These are phyloP conservation scores for Chalciporus piperatoides DNA, from an alignment of 1,284 basidiomycete species.

Conservation along the genomic window DNA sequence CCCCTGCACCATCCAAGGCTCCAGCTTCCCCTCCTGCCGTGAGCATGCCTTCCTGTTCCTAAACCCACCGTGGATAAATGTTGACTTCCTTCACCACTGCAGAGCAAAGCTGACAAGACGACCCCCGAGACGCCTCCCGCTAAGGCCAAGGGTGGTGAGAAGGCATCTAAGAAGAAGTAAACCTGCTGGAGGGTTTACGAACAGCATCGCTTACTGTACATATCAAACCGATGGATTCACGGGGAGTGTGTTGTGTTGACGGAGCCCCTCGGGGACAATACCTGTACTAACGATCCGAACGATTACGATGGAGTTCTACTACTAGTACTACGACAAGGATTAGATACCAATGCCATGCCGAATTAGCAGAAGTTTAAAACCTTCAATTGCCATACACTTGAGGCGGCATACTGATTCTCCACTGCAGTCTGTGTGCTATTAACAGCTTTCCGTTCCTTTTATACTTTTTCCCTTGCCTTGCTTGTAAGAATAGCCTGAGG, in stretches of 20 bases:
- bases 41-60: neutral
- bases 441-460: too few species aligned
- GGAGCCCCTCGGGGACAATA: neutral
- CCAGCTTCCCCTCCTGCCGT: conserved; percentile 22
- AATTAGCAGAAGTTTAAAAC: neutral
- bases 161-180: conserved; percentile 33
- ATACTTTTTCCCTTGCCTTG: too few species aligned
- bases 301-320: neutral
- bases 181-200: neutral
- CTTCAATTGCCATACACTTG: neutral
- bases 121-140: conserved; percentile 28
- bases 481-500: too few species aligned
- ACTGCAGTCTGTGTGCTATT: too few species aligned
- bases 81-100: conserved; percentile 1
- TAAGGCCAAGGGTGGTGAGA: conserved; percentile 24
- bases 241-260: conserved; percentile 3
- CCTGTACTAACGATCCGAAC: conserved; percentile 2
- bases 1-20: conserved; percentile 25
- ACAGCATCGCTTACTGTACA: conserved; percentile 5
- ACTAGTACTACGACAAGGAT: neutral
- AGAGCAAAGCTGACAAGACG: conserved; percentile 23
- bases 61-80: neutral
- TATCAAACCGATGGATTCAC: conserved; percentile 4
- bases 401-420: too few species aligned
- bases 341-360: conserved; percentile 6